A percentile compares a stretch with the other conserved stretches of the same genome.
Conservation (phyloP, 257 asterid species). For the Capsicum chinense region DNA sequence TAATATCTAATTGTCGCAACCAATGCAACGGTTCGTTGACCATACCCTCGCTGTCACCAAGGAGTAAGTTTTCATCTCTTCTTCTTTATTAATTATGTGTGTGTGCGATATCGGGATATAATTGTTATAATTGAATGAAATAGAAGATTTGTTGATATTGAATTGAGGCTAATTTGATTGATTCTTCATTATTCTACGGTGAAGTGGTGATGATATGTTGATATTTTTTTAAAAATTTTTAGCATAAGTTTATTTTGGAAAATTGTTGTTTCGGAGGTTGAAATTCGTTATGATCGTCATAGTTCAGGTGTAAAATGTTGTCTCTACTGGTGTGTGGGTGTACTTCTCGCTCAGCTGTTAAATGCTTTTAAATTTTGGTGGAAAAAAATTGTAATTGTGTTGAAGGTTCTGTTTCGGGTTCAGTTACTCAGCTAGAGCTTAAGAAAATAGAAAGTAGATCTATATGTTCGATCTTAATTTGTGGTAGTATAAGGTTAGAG, state of each 20-base stretch:
- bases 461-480: not conserved
- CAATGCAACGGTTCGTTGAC: constrained; percentile 95
- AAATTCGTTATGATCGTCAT: not conserved
- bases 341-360: not conserved
- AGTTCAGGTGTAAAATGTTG: not conserved
- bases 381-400: not conserved
- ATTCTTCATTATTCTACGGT: not conserved
- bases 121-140: no score
- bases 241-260: not conserved
- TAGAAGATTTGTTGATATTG: not conserved
- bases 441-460: not conserved
- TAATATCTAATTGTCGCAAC: constrained; percentile 41
- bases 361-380: not conserved
- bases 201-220: not conserved
- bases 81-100: not conserved
- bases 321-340: not conserved
- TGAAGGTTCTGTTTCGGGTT: not conserved
- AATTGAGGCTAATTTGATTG: not conserved
- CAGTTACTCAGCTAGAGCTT: not conserved
- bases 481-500: not conserved
- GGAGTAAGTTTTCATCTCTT: constrained; percentile 56
- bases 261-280: constrained; percentile 4
- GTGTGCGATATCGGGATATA: not conserved
- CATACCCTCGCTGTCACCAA: constrained; percentile 85
- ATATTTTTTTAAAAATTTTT: not conserved